Evolutionary conservation across 352 stramenopile species (phyloP).

Genomic region (Phytopythium boreale): DNA sequence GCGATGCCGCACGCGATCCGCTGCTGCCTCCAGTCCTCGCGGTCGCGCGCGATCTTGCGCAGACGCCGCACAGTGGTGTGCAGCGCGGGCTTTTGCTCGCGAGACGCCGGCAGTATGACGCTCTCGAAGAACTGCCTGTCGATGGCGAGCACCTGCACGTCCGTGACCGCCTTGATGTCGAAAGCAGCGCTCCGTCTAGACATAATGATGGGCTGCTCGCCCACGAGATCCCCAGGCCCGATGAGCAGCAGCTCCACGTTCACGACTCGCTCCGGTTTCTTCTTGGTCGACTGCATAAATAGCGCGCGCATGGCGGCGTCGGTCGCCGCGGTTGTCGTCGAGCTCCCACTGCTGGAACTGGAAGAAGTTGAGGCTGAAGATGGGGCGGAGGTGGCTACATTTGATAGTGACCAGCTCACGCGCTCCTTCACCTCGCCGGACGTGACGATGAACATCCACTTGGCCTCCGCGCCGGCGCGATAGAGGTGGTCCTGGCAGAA

Average conservation of each 20-base stretch:
- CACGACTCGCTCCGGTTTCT: slow-evolving; percentile 66
- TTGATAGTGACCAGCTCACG: slow-evolving; percentile 45
- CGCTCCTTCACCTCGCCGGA: slow-evolving; percentile 66
- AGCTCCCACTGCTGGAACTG: not conserved
- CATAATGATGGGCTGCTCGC: slow-evolving; percentile 56
- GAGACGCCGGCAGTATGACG: slow-evolving; percentile 43
- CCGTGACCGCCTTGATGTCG: slow-evolving; percentile 64
- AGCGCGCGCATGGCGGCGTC: slow-evolving; percentile 23
- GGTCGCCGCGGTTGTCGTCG: slow-evolving; percentile 8
- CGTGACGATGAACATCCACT: slow-evolving; percentile 75
- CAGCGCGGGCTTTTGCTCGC: slow-evolving; percentile 38
- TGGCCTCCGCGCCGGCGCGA: slow-evolving; percentile 52
- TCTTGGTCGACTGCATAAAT: slow-evolving; percentile 21
- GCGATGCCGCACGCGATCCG: slow-evolving; percentile 63
- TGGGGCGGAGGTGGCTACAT: not conserved
- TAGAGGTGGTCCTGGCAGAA: slow-evolving; percentile 62
- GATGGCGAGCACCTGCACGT: slow-evolving; percentile 63
- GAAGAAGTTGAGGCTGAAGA: not conserved
- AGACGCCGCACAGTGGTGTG: slow-evolving; percentile 40
- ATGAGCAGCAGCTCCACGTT: slow-evolving; percentile 66
- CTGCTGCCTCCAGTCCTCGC: slow-evolving; percentile 73
- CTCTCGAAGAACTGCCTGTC: slow-evolving; percentile 62
- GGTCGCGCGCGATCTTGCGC: slow-evolving; percentile 41
- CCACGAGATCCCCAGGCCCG: slow-evolving; percentile 53
- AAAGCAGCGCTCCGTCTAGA: slow-evolving; percentile 46